phyloP scores from a whole-genome alignment of 768 basidiomycete genomes.

The Peribolospora kevripleyi region DNA sequence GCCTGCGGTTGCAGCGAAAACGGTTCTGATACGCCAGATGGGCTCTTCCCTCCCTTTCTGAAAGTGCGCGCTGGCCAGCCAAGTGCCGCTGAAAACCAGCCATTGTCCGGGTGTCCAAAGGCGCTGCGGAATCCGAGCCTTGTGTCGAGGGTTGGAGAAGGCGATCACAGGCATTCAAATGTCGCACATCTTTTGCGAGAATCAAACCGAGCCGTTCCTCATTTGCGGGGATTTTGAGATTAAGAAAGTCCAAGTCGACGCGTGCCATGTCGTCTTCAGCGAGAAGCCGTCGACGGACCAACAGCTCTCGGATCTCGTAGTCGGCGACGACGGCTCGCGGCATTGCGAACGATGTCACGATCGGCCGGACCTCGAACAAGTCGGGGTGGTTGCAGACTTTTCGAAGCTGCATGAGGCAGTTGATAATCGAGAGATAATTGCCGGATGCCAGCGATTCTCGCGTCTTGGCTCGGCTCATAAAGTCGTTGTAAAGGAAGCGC shows the following conservation, averaged over 20 bases:
- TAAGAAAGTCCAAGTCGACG: slow-evolving; percentile 31
- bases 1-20: no score
- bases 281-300: slow-evolving; percentile 19
- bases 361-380: slow-evolving; percentile 41
- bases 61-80: no score
- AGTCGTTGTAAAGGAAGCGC: slow-evolving; percentile 56
- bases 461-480: slow-evolving; percentile 50
- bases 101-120: no score
- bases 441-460: slow-evolving; percentile 43
- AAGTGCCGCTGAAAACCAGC: no score
- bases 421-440: slow-evolving; percentile 25
- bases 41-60: no score
- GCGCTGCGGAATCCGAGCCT: no score
- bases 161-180: slow-evolving; percentile 23
- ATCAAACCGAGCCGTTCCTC: slow-evolving; percentile 31
- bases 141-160: no score
- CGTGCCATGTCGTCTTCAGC: slow-evolving; percentile 10
- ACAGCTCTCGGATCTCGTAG: slow-evolving; percentile 19
- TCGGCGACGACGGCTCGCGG: slow-evolving; percentile 17
- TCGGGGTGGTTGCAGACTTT: slow-evolving; percentile 95
- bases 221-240: slow-evolving; percentile 35
- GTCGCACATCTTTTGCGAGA: slow-evolving; percentile 30
- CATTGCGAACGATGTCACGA: slow-evolving; percentile 25
- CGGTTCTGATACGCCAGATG: no score
- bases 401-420: slow-evolving; percentile 73